phyloP scores from a whole-genome alignment of 2,329 filamentous ascomycete genomes.

The Pseudohalonectria lignicola region DNA sequence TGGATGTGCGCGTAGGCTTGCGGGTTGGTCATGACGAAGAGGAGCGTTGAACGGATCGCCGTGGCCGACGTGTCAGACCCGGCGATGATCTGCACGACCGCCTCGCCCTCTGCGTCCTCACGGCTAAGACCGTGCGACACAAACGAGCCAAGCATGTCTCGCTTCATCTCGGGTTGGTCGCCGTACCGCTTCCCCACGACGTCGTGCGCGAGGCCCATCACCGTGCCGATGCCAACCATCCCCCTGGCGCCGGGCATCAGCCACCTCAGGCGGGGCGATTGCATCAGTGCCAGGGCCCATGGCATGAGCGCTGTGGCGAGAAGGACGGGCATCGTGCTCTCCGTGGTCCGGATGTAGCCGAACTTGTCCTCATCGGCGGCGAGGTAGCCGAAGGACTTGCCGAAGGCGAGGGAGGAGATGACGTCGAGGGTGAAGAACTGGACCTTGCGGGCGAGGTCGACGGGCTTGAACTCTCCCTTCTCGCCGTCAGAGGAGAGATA shows the following conservation, averaged over 20 bases:
- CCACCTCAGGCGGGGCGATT: constrained; percentile 23
- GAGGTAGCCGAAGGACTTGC: constrained; percentile 30
- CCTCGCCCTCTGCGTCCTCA: constrained; percentile 8
- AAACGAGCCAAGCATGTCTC: constrained; percentile 9
- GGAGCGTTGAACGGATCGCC: constrained; percentile 32
- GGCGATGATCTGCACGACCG: constrained; percentile 20
- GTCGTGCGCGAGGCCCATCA: constrained; percentile 6
- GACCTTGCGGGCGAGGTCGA: constrained; percentile 31
- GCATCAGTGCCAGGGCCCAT: constrained; percentile 25
- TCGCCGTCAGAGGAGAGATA: not conserved
- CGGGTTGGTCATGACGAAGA: constrained; percentile 34
- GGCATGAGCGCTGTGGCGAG: constrained; percentile 30
- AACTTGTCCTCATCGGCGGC: constrained; percentile 28
- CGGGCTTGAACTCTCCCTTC: not conserved
- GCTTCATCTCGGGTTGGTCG: not conserved
- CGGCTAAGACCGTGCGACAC: constrained; percentile 10
- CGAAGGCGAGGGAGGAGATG: constrained; percentile 34
- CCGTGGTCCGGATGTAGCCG: constrained; percentile 27
- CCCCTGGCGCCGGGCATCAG: constrained; percentile 8
- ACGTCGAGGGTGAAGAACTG: constrained; percentile 40
- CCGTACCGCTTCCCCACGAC: not conserved
- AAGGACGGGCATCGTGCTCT: constrained; percentile 27
- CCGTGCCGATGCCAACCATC: constrained; percentile 7
- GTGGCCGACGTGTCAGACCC: constrained; percentile 42
- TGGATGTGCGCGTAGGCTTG: constrained; percentile 13